Evolutionary conservation across 2,329 filamentous ascomycete species (phyloP).

Genomic region (Ceratocystiopsis sp.): DNA sequence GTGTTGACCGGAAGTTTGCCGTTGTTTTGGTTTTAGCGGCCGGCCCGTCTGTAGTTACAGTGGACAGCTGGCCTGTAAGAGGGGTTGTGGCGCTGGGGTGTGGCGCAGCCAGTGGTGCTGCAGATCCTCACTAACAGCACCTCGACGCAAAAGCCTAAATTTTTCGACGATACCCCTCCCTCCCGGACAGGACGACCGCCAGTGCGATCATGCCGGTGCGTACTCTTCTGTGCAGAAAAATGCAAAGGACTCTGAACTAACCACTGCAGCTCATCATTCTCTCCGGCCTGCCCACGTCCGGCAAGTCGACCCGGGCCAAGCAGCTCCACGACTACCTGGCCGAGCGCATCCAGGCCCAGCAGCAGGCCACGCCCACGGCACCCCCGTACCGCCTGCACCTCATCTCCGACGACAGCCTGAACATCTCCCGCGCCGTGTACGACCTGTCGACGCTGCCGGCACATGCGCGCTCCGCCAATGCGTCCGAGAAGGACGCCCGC

Average conservation of each 20-base stretch:
- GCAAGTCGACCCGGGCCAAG: conserved; percentile 47
- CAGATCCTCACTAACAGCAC: no score
- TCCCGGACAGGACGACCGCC: no score
- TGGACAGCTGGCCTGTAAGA: no score
- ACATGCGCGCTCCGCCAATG: conserved; percentile 52
- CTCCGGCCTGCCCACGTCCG: conserved; percentile 49
- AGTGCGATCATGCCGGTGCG: conserved; percentile 3
- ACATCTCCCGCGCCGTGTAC: conserved; percentile 55
- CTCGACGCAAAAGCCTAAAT: no score
- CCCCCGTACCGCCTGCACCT: conserved; percentile 49
- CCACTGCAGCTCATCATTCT: conserved; percentile 43
- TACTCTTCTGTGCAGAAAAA: neutral
- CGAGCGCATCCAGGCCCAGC: conserved; percentile 30
- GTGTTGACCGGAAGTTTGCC: no score
- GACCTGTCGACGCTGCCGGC: conserved; percentile 39
- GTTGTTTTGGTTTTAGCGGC: no score
- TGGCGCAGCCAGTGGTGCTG: no score
- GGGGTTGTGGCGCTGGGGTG: no score
- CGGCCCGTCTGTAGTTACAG: no score
- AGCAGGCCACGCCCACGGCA: conserved; percentile 5
- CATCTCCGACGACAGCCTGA: conserved; percentile 55
- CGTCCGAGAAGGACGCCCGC: conserved; percentile 65
- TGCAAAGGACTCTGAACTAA: no score
- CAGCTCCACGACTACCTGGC: conserved; percentile 51
- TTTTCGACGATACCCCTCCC: no score